phyloP scores from a whole-genome alignment of 1,284 basidiomycete species.

The Abortiporus biennis region DNA sequence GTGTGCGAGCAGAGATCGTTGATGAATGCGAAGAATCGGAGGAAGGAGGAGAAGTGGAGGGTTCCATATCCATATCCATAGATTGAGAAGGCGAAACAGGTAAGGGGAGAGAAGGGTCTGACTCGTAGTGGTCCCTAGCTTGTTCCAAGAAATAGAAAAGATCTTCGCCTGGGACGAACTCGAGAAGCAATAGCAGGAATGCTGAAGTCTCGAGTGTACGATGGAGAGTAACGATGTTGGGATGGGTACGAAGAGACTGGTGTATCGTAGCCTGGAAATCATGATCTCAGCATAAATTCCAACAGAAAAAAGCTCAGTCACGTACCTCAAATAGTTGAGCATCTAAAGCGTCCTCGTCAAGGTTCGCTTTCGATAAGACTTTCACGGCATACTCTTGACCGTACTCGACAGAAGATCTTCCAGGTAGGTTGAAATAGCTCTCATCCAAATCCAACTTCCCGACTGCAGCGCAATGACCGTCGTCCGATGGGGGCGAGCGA shows the following conservation, averaged over 20 bases:
- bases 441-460: slow-evolving; percentile 35
- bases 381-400: slow-evolving; percentile 94
- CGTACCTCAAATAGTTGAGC: slow-evolving; percentile 85
- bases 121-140: slow-evolving; percentile 78
- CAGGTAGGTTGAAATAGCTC: slow-evolving; percentile 6
- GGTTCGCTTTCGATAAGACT: slow-evolving; percentile 90
- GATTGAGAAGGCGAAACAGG: slow-evolving; percentile 29
- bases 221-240: slow-evolving; percentile 94
- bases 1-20: slow-evolving; percentile 54
- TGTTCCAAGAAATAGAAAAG: slow-evolving; percentile 97
- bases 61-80: too few relatives aligned
- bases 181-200: slow-evolving; percentile 77
- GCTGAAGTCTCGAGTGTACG: slow-evolving; percentile 80
- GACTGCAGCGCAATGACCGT: slow-evolving; percentile 52
- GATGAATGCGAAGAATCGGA: slow-evolving; percentile 20
- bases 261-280: slow-evolving; percentile 78
- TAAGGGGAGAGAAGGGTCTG: slow-evolving; percentile 34
- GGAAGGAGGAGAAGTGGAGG: slow-evolving; percentile 42
- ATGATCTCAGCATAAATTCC: background rate
- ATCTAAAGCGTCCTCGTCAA: slow-evolving; percentile 79
- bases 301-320: slow-evolving; percentile 12
- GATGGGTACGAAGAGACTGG: slow-evolving; percentile 86
- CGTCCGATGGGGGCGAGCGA: slow-evolving; percentile 31
- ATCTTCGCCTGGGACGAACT: slow-evolving; percentile 96
- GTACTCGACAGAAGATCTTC: slow-evolving; percentile 30